These are phyloP conservation scores for Wickerhamiella shivajii DNA, from an alignment of 805 yeast species.

Conservation along the genomic window DNA sequence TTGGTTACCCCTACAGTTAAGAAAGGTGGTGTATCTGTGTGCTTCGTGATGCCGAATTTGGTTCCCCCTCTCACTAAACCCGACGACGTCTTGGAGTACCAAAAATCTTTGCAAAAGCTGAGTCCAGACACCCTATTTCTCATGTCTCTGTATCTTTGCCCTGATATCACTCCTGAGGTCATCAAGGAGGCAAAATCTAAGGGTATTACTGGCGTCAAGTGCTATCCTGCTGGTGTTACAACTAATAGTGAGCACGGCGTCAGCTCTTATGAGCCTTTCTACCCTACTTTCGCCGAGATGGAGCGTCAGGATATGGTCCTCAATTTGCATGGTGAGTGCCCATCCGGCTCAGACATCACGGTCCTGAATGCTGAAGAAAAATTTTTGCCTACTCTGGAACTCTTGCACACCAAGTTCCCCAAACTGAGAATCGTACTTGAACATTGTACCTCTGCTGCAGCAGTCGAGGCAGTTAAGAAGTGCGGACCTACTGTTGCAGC, in stretches of 20 bases:
- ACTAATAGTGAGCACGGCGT: constrained; percentile 88
- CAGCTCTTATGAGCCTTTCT: constrained; percentile 75
- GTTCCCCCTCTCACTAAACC: constrained; percentile 82
- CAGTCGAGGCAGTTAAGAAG: constrained; percentile 58
- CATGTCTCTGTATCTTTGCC: constrained; percentile 78
- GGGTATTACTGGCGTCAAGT: constrained; percentile 76
- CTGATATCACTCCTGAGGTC: constrained; percentile 70
- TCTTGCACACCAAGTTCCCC: constrained; percentile 74
- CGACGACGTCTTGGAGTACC: constrained; percentile 57
- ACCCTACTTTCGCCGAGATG: constrained; percentile 83
- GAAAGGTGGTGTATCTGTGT: constrained; percentile 82
- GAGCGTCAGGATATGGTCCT: constrained; percentile 61
- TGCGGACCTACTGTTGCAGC: constrained; percentile 77
- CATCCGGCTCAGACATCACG: constrained; percentile 62
- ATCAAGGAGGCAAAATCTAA: constrained; percentile 60
- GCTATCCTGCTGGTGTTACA: constrained; percentile 99
- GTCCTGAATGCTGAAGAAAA: constrained; percentile 88
- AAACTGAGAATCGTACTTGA: constrained; percentile 73
- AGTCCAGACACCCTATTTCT: constrained; percentile 76
- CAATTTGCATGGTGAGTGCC: constrained; percentile 93
- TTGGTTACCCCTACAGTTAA: constrained; percentile 79
- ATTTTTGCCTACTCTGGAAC: constrained; percentile 75
- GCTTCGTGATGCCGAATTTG: constrained; percentile 92
- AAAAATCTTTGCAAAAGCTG: constrained; percentile 41
- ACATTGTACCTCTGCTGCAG: constrained; percentile 88